Evolutionary conservation across 2,329 filamentous ascomycete genomes (phyloP).

Genomic region (Ophiostoma himal-ulmi): DNA sequence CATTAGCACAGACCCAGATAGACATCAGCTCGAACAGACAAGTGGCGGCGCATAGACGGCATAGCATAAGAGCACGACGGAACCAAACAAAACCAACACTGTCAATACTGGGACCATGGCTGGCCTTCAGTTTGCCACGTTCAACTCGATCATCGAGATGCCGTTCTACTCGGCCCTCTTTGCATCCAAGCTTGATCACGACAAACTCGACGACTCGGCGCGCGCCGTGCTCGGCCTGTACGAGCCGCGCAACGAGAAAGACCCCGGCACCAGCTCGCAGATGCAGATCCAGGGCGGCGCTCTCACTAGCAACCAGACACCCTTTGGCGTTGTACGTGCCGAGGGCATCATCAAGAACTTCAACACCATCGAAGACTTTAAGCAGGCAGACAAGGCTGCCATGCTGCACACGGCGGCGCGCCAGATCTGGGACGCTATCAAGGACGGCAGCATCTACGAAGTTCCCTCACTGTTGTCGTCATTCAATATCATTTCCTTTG

Average conservation of each 20-base stretch:
- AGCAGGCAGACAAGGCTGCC: conserved; percentile 69
- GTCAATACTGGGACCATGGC: conserved; percentile 39
- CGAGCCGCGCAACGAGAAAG: conserved; percentile 67
- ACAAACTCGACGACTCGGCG: conserved; percentile 91
- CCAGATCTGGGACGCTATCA: conserved; percentile 94
- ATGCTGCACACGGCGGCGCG: conserved; percentile 69
- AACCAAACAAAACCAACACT: conserved; percentile 20
- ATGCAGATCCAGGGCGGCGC: conserved; percentile 89
- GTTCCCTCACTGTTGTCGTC: conserved; percentile 86
- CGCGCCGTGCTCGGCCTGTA: conserved; percentile 83
- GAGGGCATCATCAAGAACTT: conserved; percentile 94
- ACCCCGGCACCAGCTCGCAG: conserved; percentile 70
- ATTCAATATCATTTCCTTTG: conserved; percentile 84
- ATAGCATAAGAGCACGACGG: neutral
- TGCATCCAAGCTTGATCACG: conserved; percentile 88
- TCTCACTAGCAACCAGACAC: conserved; percentile 34
- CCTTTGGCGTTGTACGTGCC: conserved; percentile 63
- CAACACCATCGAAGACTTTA: conserved; percentile 93
- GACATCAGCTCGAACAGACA: neutral
- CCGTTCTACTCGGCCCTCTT: conserved; percentile 94
- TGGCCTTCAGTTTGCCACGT: conserved; percentile 69
- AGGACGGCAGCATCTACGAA: conserved; percentile 92
- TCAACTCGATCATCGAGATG: conserved; percentile 88
- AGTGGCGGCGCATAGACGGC: neutral
- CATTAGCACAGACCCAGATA: neutral